Evolutionary conservation across 108 stramenopile genomes (phyloP), one percentile per base, ranked within the genome.

Genomic region (Cyclostephanos tholiformis): DNA sequence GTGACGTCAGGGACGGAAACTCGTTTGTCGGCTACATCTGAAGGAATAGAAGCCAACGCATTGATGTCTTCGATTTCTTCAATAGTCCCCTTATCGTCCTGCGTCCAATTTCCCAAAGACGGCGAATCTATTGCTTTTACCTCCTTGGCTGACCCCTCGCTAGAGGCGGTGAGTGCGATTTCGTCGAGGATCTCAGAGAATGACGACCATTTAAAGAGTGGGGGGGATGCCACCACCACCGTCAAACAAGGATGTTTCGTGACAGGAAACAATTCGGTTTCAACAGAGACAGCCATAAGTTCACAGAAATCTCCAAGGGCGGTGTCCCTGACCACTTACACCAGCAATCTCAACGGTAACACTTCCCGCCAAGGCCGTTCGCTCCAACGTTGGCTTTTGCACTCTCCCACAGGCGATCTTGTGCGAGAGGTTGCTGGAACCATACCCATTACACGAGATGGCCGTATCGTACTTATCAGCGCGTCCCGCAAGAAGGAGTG

Each of bases 401-500:
- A 91, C 43, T 69, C 84, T 16, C 64, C 66, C 36, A 79, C 72
- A 22, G 75, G 73, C 26, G 53, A 73, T 44, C 66, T 71, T 10
- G 71, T 89, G 48, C 85, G 90, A 10, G 84, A 92, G 62, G 86
- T 85, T 27, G 90, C 89, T 35, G 93, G 93, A 0, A 87, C 85
- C 65, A 84, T 92, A 30, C 91, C 91, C 0, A 91, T 95, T 41
- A 65, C 90, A 20, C 64, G 80, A 10, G 88, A 86, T 67, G 91
- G 94, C 5, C 82, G 84, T 27, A 86, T 97, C 9, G 57, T 97
- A 16, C 84, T 97, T 65, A 84, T 92, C 25, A 82, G 86, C 19
- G 87, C 93, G 44, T 81, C 80, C 46, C 77, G 89, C 58, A 94
- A 94, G 69, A 66, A 78, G 11, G 95, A 94, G 63, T 97, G 97